A percentile compares a stretch with the other conserved stretches of the same genome.
phyloP scores from a whole-genome alignment of 2,329 filamentous ascomycete genomes.

The Xylaria sp. region DNA sequence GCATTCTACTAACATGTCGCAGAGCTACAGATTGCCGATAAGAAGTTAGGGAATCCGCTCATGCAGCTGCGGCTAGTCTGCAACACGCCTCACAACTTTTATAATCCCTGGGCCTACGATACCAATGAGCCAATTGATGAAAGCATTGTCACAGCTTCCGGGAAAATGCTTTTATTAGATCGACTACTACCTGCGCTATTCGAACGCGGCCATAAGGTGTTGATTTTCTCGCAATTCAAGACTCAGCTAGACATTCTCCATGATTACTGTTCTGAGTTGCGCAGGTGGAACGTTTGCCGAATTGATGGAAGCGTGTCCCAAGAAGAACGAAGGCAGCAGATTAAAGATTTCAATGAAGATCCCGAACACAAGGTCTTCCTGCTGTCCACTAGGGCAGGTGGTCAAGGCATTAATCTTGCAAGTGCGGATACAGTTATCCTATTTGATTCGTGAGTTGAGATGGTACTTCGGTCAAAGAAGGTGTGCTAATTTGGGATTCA shows the following conservation, averaged over 20 bases:
- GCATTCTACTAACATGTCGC: slow-evolving; percentile 46
- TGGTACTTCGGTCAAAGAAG: background rate
- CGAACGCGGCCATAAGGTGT: slow-evolving; percentile 80
- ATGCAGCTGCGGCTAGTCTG: slow-evolving; percentile 93
- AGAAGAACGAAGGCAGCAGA: slow-evolving; percentile 73
- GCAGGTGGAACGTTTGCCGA: slow-evolving; percentile 83
- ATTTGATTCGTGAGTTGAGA: slow-evolving; percentile 70
- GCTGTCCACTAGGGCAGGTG: slow-evolving; percentile 88
- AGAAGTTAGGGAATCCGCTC: slow-evolving; percentile 92
- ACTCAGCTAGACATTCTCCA: slow-evolving; percentile 91
- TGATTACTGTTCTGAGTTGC: slow-evolving; percentile 82
- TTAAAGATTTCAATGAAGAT: slow-evolving; percentile 76
- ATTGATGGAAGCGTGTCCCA: slow-evolving; percentile 92
- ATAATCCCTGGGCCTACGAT: slow-evolving; percentile 81
- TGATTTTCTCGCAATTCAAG: slow-evolving; percentile 97
- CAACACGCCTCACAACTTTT: slow-evolving; percentile 96
- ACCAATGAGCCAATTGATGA: slow-evolving; percentile 75
- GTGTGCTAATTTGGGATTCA: slow-evolving; percentile 41
- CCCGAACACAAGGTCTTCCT: slow-evolving; percentile 79
- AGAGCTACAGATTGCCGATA: slow-evolving; percentile 86
- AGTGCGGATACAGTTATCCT: slow-evolving; percentile 92
- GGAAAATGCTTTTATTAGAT: slow-evolving; percentile 96
- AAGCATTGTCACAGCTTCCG: slow-evolving; percentile 83
- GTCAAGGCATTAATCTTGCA: slow-evolving; percentile 93
- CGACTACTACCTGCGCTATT: slow-evolving; percentile 83